These are phyloP conservation scores for Monascus purpureus DNA, from an alignment of 495 filamentous ascomycete species.

Conservation along the genomic window DNA sequence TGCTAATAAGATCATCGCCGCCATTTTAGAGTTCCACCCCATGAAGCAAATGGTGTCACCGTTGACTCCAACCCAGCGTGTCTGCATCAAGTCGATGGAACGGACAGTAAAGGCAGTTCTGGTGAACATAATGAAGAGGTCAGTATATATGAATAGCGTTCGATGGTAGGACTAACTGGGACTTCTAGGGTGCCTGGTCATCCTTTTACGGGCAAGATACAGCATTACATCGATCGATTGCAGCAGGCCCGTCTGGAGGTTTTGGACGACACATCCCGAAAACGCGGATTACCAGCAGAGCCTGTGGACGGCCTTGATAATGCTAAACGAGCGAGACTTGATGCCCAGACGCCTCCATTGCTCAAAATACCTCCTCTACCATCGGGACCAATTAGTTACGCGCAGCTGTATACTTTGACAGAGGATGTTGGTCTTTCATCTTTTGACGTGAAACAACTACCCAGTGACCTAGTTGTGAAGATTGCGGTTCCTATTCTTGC, in stretches of 20 bases:
- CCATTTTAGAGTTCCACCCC: constrained; percentile 85
- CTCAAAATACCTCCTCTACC: constrained; percentile 50
- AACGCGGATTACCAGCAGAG: constrained; percentile 54
- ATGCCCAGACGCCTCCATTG: constrained; percentile 34
- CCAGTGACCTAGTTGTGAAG: constrained; percentile 55
- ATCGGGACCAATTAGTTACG: constrained; percentile 58
- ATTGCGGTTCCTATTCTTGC: constrained; percentile 61
- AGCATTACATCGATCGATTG: constrained; percentile 68
- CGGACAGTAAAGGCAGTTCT: constrained; percentile 75
- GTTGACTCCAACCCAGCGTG: constrained; percentile 61
- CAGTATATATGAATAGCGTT: constrained; percentile 9
- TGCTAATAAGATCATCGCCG: constrained; percentile 68
- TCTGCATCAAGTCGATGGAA: constrained; percentile 85
- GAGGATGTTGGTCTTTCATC: constrained; percentile 53
- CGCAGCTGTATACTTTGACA: constrained; percentile 74
- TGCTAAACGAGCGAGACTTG: constrained; percentile 56
- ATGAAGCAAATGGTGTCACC: constrained; percentile 61
- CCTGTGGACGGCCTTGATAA: constrained; percentile 54
- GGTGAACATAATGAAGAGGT: constrained; percentile 67
- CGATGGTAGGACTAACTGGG: constrained; percentile 1
- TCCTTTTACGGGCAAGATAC: constrained; percentile 54
- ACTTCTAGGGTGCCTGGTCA: constrained; percentile 51
- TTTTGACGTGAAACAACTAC: constrained; percentile 72
- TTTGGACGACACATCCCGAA: constrained; percentile 57
- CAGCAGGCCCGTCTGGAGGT: constrained; percentile 58